Evolutionary conservation across 176 grass and related monocot species (phyloP), one percentile per base, ranked within the genome.

Genomic region (Phragmites australis): DNA sequence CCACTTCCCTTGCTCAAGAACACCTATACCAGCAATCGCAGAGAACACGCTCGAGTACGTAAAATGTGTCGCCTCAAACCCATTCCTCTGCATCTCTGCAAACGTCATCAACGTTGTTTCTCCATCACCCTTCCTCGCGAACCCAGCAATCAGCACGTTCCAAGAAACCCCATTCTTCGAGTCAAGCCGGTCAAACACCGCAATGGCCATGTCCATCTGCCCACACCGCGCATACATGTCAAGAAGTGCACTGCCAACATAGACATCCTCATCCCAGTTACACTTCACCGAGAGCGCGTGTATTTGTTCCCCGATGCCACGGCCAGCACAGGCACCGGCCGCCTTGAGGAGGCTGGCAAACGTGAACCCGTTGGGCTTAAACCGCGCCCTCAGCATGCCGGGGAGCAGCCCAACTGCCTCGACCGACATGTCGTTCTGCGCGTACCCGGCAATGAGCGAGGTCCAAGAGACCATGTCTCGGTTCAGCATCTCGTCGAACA

Each of bases 301-400:
- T 60, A 93, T 34, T 70, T 93, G 82, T 40, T 56, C 59, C 12
- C 91, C 82, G 1, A 37, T 45, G 46, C 17, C 51, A 2, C 8
- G 10, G 1, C 30, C 34, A 1, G 75, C 10, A 19, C 60, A 61
- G 12, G 88, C 83, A 0, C 91, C 88, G 2, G 85, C 73, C 0
- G 92, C 92, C 79, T 94, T 94, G 53, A 94, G 84, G 70, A 91
- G 75, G 83, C 92, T 88, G 37, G 86, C 88, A 3, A 94, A 91
- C 21, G 88, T 91, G 83, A 94, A 94, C 17, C 59, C 86, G 5
- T 88, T 94, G 0, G 88, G 92, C 34, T 5, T 45, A 49, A 81
- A 49, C 1, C 53, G 11, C 7, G 49, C 79, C 32, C 42, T 14
- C 6, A 94, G 83, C 92, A 94, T 88, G 51, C 23, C 74, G 2